Evolutionary conservation across 306 rosid species (phyloP), one percentile per base, ranked within the genome.

Genomic region (Phaseolus lunatus): DNA sequence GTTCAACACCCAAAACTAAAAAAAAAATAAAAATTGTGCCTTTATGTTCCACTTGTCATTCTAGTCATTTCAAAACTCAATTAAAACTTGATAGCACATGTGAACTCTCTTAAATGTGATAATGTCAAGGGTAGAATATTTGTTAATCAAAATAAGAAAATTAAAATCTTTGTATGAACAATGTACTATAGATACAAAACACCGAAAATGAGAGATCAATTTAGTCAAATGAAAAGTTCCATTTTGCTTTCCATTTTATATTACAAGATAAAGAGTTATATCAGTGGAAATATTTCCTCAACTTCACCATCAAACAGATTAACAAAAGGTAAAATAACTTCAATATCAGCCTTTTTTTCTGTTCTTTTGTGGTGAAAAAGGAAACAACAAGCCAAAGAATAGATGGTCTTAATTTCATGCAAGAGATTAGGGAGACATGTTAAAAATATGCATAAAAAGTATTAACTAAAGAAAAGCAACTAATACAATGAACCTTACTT

Each of bases 401-500:
- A 27, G 31, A 27, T 27, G 53, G 65, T 35, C 13, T 22, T 62
- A 8, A 15, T 14, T 74, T 22, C 24, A 64, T 9, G 23, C 50
- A 62, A 47, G 20, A 44, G 22, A 22, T 20, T 64, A 49, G 63
- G 35, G 65, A 52, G 9, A 12, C 24, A 26, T 3, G 29, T 0
- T 58, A 0, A 33, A 22, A 33, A 63, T 29, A 67, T 44, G 53
- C 26, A 57, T 13, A 33, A 35, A 48, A 48, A 15, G 18, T 4
- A 19, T 9, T 58, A 5, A 66, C 10, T 45, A 59, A 45, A n/a
- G 44, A 50, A 52, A 80, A 50, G 68, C 23, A 63, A 72, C 18
- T 29, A 68, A 43, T 45, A 67, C 65, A 81, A 76, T 67, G 41
- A 73, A 45, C 7, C 57, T 63, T 66, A 73, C 79, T 69, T 75